Conservation (phyloP, 148 eudicot species). For the Cornus kousa region DNA sequence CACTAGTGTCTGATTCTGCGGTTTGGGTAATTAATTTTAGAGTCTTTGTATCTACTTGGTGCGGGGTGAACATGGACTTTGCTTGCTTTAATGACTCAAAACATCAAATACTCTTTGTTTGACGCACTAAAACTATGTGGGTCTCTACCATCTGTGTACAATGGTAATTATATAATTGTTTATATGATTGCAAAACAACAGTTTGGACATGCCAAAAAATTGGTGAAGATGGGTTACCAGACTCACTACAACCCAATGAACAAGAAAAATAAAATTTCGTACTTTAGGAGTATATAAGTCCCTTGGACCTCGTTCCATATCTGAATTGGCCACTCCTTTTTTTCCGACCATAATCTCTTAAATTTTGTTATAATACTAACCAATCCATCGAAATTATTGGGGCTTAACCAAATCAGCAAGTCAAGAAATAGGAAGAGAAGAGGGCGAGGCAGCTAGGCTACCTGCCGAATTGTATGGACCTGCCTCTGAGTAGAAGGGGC, state of each 20-base stretch:
- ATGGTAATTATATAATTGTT: constrained; percentile 49
- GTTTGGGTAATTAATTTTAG: constrained; percentile 69
- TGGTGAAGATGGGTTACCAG: constrained; percentile 57
- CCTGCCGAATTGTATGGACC: no score
- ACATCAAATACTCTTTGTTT: constrained; percentile 28
- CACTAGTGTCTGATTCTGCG: constrained; percentile 34
- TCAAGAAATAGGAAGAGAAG: no score
- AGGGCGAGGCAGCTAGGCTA: no score
- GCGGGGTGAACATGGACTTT: constrained; percentile 48
- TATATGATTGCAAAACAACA: constrained; percentile 79
- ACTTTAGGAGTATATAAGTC: constrained; percentile 58
- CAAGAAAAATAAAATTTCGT: constrained; percentile 79
- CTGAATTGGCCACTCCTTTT: constrained; percentile 47
- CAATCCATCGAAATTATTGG: no score
- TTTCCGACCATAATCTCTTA: no score
- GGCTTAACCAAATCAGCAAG: no score
- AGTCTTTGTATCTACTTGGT: constrained; percentile 61
- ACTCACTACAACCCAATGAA: constrained; percentile 88
- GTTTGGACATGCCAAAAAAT: constrained; percentile 76
- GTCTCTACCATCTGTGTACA: constrained; percentile 54
- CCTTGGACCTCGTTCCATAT: constrained; percentile 74
- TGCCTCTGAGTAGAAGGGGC: no score
- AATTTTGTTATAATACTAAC: no score
- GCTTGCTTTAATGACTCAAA: constrained; percentile 45
- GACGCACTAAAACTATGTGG: constrained; percentile 62